phyloP scores from a whole-genome alignment of 2,329 filamentous ascomycete species.

The Didymella pomorum region DNA sequence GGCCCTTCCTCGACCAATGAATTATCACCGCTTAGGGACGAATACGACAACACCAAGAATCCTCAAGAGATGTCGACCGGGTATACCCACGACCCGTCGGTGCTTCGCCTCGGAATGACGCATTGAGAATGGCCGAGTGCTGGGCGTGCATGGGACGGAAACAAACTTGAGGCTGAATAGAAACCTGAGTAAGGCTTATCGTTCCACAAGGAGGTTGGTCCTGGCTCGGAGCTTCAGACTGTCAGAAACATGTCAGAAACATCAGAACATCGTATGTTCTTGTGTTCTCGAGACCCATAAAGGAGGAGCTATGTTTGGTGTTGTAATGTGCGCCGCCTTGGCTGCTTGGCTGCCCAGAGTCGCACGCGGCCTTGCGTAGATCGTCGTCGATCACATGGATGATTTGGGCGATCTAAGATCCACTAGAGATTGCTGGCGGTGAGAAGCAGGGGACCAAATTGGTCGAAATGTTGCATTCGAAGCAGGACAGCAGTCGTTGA shows the following conservation, averaged over 20 bases:
- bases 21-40: not conserved
- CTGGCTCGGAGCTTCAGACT: not conserved
- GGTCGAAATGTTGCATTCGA: not conserved
- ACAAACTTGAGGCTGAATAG: slow-evolving; percentile 20
- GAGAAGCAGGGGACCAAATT: slow-evolving; percentile 1
- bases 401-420: not conserved
- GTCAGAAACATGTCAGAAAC: slow-evolving; percentile 14
- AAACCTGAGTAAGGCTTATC: slow-evolving; percentile 13
- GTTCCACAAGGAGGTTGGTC: slow-evolving; percentile 2
- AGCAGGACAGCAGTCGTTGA: not conserved
- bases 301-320: not conserved
- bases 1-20: slow-evolving; percentile 8
- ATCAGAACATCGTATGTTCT: slow-evolving; percentile 4
- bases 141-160: slow-evolving; percentile 18
- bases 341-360: slow-evolving; percentile 21
- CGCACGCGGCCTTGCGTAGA: slow-evolving; percentile 20
- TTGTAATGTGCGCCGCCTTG: slow-evolving; percentile 13
- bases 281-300: not conserved
- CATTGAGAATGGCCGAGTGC: slow-evolving; percentile 14
- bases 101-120: slow-evolving; percentile 20
- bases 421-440: slow-evolving; percentile 10
- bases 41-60: not conserved
- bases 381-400: slow-evolving; percentile 18
- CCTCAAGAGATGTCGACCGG: not conserved
- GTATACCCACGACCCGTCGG: slow-evolving; percentile 4